Conservation (phyloP, 208 protist genomes). For the Jaenimonas drosophilae region DNA sequence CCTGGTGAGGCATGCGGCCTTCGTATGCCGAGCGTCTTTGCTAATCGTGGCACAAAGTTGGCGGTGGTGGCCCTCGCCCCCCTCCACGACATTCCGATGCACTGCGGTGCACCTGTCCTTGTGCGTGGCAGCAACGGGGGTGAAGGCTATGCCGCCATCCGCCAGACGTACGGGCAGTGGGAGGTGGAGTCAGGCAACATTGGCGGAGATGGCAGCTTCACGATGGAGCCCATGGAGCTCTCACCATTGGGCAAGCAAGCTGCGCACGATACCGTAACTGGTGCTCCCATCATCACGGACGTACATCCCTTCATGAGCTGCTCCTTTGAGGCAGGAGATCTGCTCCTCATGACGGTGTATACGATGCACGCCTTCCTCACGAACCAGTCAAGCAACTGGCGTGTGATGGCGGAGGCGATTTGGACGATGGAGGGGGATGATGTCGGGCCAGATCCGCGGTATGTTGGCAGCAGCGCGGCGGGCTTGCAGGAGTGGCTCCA, state of each 20-base stretch:
- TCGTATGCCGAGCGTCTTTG: slow-evolving; percentile 61
- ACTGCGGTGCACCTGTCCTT: slow-evolving; percentile 64
- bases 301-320: slow-evolving; percentile 59
- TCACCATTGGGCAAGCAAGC: slow-evolving; percentile 51
- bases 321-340: slow-evolving; percentile 59
- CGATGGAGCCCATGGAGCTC: slow-evolving; percentile 50
- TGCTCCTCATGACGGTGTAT: slow-evolving; percentile 79
- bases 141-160: slow-evolving; percentile 39
- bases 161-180: slow-evolving; percentile 74
- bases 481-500: slow-evolving; percentile 44
- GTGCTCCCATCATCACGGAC: slow-evolving; percentile 47
- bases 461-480: slow-evolving; percentile 34
- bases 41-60: slow-evolving; percentile 75
- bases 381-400: slow-evolving; percentile 61
- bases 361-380: slow-evolving; percentile 76
- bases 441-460: slow-evolving; percentile 69
- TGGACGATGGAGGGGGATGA: slow-evolving; percentile 87
- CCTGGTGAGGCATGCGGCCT: slow-evolving; percentile 62
- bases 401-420: slow-evolving; percentile 55
- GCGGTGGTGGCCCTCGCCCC: slow-evolving; percentile 64
- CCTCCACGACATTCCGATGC: slow-evolving; percentile 68
- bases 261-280: slow-evolving; percentile 43
- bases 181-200: slow-evolving; percentile 71
- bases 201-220: slow-evolving; percentile 69
- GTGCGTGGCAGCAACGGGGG: slow-evolving; percentile 71